phyloP scores from a whole-genome alignment of 164 flowering plant species.

The Santalum album region DNA sequence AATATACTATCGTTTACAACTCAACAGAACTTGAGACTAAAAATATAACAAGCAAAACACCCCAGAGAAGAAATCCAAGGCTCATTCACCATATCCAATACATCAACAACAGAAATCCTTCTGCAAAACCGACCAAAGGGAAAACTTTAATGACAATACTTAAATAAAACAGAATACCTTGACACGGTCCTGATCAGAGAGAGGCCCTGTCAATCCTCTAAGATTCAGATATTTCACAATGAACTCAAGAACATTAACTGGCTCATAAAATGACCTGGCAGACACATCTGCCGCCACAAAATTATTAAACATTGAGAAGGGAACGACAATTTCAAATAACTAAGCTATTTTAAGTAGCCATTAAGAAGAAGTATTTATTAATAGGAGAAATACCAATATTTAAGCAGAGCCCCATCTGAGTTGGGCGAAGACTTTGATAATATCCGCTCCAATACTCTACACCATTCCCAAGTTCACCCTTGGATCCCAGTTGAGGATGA shows the following conservation, averaged over 20 bases:
- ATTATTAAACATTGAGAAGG: no score
- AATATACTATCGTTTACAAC: no score
- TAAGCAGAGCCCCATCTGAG: constrained; percentile 77
- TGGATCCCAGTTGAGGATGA: constrained; percentile 16
- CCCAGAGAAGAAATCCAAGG: no score
- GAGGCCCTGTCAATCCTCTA: constrained; percentile 21
- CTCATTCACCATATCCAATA: no score
- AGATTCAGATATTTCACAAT: constrained; percentile 21
- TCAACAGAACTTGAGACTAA: no score
- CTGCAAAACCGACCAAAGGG: no score
- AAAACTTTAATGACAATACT: no score
- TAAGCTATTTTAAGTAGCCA: no score
- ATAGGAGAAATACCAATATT: constrained; percentile 61
- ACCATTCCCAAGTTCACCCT: constrained; percentile 41
- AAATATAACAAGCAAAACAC: no score
- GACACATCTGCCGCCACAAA: constrained; percentile 81
- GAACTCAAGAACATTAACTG: constrained; percentile 44
- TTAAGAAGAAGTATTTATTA: background rate
- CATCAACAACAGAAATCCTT: no score
- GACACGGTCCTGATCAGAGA: constrained; percentile 47
- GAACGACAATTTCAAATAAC: no score
- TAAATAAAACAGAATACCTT: no score
- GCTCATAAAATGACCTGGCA: constrained; percentile 57
- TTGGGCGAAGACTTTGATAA: constrained; percentile 65
- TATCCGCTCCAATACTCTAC: constrained; percentile 69